Percentiles rank a stretch among this genome's conserved stretches.
These are phyloP conservation scores for Rhinocladiella similis DNA, from an alignment of 2,329 filamentous ascomycete species.

Conservation along the genomic window DNA sequence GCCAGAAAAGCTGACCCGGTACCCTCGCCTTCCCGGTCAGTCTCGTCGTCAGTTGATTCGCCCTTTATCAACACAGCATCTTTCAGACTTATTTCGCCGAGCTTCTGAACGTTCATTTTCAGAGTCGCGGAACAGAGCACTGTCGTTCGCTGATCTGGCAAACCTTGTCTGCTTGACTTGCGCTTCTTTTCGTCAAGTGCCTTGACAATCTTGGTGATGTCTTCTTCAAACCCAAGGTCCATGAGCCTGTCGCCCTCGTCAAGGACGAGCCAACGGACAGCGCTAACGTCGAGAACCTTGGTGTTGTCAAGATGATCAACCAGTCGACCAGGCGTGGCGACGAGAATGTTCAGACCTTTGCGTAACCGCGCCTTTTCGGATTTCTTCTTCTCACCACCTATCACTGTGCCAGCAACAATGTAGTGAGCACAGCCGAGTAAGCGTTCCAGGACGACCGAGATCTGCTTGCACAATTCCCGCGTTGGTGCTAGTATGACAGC, in stretches of 20 bases:
- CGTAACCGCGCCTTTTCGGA: constrained; percentile 89
- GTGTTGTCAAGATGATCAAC: constrained; percentile 93
- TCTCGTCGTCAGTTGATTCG: constrained; percentile 57
- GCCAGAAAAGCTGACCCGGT: constrained; percentile 68
- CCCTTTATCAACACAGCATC: constrained; percentile 86
- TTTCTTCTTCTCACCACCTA: constrained; percentile 71
- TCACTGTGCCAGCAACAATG: constrained; percentile 87
- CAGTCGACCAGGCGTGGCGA: constrained; percentile 88
- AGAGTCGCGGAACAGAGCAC: constrained; percentile 94
- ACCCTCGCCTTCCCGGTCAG: constrained; percentile 49
- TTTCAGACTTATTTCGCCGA: constrained; percentile 93
- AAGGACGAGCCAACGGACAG: constrained; percentile 88
- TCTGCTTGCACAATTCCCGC: constrained; percentile 91
- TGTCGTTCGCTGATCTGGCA: constrained; percentile 75
- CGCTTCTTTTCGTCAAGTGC: constrained; percentile 67
- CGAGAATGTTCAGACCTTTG: constrained; percentile 92
- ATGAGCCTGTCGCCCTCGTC: constrained; percentile 98
- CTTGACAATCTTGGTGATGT: constrained; percentile 82
- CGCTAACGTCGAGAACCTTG: constrained; percentile 81
- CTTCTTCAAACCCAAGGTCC: constrained; percentile 96
- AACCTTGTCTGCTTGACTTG: constrained; percentile 61
- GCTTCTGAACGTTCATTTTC: constrained; percentile 93
- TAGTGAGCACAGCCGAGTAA: constrained; percentile 87
- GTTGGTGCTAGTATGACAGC: constrained; percentile 93
- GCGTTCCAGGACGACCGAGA: constrained; percentile 80